A percentile compares a stretch with the other conserved stretches of the same genome.
Evolutionary conservation across 768 basidiomycete species (phyloP).

Genomic region (Pluteus cervinus): DNA sequence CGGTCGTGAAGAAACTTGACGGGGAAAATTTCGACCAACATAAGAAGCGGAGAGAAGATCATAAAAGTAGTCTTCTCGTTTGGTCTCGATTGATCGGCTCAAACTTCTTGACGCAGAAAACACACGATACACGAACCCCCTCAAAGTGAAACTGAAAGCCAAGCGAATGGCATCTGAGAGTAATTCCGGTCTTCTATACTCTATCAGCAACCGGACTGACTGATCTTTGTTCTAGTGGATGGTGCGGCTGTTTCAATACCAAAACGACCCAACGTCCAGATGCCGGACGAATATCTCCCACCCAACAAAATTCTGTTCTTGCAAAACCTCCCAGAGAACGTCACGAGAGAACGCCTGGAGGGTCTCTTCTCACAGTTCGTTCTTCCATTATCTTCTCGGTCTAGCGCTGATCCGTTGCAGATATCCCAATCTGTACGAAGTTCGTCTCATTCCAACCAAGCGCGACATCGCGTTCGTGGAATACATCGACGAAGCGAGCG

Average conservation of each 20-base stretch:
- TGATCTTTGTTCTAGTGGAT: constrained; percentile 42
- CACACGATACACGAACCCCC: constrained; percentile 84
- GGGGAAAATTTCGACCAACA: constrained; percentile 65
- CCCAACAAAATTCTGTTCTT: constrained; percentile 99
- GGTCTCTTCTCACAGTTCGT: constrained; percentile 82
- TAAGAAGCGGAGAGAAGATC: constrained; percentile 64
- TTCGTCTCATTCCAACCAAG: constrained; percentile 97
- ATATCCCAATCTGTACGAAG: constrained; percentile 94
- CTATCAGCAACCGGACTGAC: constrained; percentile 7
- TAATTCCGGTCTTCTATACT: constrained; percentile 21
- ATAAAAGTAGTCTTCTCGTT: constrained; percentile 66
- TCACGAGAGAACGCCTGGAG: constrained; percentile 89
- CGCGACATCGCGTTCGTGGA: constrained; percentile 99
- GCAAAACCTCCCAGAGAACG: constrained; percentile 91
- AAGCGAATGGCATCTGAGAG: constrained; percentile 81
- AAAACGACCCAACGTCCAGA: constrained; percentile 83
- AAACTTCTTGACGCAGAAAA: constrained; percentile 41
- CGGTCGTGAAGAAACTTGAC: constrained; percentile 76
- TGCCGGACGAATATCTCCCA: constrained; percentile 99
- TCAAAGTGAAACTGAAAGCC: constrained; percentile 79
- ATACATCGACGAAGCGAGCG: constrained; percentile 87
- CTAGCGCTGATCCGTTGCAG: constrained; percentile 31
- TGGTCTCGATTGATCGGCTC: constrained; percentile 1
- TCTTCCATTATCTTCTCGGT: background rate
- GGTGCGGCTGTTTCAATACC: constrained; percentile 63